These are phyloP conservation scores for Neurospora terricola DNA, from an alignment of 495 filamentous ascomycete species.

Conservation along the genomic window DNA sequence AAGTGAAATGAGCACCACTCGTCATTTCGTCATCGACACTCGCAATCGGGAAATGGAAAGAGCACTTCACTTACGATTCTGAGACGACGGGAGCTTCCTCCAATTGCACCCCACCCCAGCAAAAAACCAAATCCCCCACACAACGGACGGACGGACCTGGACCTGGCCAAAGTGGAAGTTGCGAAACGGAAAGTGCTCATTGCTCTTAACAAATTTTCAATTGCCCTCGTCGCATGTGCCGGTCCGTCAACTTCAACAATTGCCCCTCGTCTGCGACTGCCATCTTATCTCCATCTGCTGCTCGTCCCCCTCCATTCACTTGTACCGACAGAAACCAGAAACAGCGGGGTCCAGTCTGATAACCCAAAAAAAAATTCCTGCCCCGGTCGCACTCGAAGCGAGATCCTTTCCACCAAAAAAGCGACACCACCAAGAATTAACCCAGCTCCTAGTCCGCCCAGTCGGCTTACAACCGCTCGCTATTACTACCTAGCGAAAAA, in stretches of 20 bases:
- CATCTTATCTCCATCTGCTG: neutral
- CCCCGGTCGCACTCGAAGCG: neutral
- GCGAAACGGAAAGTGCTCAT: neutral
- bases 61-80: neutral
- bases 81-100: neutral
- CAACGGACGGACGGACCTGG: neutral
- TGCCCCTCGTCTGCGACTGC: neutral
- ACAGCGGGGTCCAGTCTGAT: neutral
- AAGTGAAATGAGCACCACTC: neutral
- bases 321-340: neutral
- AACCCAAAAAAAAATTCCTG: neutral
- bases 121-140: neutral
- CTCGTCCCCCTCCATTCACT: neutral
- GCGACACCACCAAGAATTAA: neutral
- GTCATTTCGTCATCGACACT: neutral
- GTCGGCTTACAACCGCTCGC: neutral
- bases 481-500: neutral
- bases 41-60: neutral
- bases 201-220: neutral
- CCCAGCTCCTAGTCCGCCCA: neutral
- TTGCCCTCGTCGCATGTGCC: neutral
- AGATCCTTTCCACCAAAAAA: neutral
- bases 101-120: neutral
- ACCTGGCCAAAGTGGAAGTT: neutral
- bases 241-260: neutral